These are phyloP conservation scores for Trichoderma citrinoviride DNA, from an alignment of 2,329 filamentous ascomycete genomes.

Conservation along the genomic window DNA sequence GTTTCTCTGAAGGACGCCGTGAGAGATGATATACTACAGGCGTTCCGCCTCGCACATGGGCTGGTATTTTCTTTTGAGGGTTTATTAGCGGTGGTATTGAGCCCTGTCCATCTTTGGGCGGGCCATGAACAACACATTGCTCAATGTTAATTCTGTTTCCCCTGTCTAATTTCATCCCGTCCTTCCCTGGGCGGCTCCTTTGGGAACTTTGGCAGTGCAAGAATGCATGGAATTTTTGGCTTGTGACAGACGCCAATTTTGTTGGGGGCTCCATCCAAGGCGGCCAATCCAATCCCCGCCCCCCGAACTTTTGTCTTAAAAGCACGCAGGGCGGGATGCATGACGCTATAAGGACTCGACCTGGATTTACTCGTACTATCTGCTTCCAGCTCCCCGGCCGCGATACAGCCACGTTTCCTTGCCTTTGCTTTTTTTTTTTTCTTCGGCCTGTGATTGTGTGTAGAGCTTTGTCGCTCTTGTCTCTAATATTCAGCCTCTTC, in stretches of 20 bases:
- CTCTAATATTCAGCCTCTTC: neutral
- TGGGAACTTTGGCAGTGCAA: neutral
- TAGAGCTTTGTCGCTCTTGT: neutral
- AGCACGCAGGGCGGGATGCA: neutral
- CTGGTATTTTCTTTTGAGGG: neutral
- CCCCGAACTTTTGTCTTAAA: neutral
- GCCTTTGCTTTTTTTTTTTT: neutral
- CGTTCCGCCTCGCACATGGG: neutral
- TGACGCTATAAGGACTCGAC: constrained; percentile 10
- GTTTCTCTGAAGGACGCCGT: neutral
- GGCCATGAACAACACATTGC: neutral
- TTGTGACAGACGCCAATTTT: constrained; percentile 25
- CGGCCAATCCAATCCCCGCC: constrained; percentile 22
- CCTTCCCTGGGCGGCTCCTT: neutral
- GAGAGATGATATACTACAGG: neutral
- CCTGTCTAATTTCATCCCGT: neutral
- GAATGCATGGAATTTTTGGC: constrained; percentile 8
- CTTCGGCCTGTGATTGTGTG: neutral
- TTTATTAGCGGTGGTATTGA: neutral
- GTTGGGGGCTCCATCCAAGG: constrained; percentile 21
- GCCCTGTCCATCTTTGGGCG: neutral
- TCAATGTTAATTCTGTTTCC: neutral
- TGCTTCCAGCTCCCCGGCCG: neutral
- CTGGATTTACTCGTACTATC: too few species aligned
- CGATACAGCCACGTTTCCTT: constrained; percentile 14